These are phyloP conservation scores for Phytophthora pistaciae DNA, from an alignment of 352 stramenopile genomes.

Conservation along the genomic window DNA sequence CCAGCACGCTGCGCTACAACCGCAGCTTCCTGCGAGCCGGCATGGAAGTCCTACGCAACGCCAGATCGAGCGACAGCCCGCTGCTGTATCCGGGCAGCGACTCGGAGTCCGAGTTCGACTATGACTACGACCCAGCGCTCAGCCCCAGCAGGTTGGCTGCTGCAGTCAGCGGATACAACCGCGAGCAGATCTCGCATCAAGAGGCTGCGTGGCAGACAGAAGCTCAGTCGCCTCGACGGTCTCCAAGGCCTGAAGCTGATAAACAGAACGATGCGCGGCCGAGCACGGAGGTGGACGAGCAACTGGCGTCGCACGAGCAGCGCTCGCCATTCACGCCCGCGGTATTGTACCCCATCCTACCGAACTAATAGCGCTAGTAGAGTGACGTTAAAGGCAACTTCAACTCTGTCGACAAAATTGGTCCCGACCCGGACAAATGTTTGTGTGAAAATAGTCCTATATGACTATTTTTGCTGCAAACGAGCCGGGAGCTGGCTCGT, in stretches of 20 bases:
- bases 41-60: slow-evolving; percentile 64
- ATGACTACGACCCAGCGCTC: slow-evolving; percentile 11
- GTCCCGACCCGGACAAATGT: neutral
- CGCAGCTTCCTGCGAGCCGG: slow-evolving; percentile 66
- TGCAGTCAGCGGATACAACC: slow-evolving; percentile 32
- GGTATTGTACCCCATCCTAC: slow-evolving; percentile 70
- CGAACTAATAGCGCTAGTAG: slow-evolving; percentile 29
- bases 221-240: slow-evolving; percentile 1
- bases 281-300: slow-evolving; percentile 4
- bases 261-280: slow-evolving; percentile 50
- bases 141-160: slow-evolving; percentile 29
- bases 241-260: slow-evolving; percentile 17
- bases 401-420: neutral
- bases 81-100: slow-evolving; percentile 20
- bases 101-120: slow-evolving; percentile 12
- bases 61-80: slow-evolving; percentile 20
- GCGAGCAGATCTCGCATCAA: slow-evolving; percentile 17
- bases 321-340: slow-evolving; percentile 59
- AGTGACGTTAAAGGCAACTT: slow-evolving; percentile 7
- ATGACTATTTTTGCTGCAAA: too few relatives aligned
- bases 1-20: slow-evolving; percentile 42
- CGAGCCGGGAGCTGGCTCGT: neutral
- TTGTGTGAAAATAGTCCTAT: neutral
- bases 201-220: slow-evolving; percentile 13
- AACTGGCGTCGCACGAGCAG: slow-evolving; percentile 36